Base-by-base conservation (phyloP, 441 rosid genomes). In the Erodium moschatum region DNA sequence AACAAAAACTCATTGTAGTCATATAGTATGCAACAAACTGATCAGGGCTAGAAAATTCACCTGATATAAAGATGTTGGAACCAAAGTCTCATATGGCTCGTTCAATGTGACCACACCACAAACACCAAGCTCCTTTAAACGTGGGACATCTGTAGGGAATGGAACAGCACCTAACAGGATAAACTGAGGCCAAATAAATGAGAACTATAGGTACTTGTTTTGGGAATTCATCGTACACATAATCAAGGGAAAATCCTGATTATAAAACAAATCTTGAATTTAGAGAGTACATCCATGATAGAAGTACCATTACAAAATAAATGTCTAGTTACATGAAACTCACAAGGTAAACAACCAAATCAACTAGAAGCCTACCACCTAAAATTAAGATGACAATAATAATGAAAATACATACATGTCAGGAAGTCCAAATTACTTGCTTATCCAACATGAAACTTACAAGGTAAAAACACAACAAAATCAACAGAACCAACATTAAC, bases 21-120 rank as follows among this genome's bases (percentile, higher is more conserved):
- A 44, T 10, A 44, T 44, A 44, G 7, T 44, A 44, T 44, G 12
- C 13, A 12, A 44, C 50, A 50, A 50, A 50, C 58, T 54, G 9
- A 54, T 15, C 61, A 52, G 20, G 62, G 1, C 24, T 21, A 46
- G 29, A 44, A 66, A 11, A 78, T 86, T 74, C 71, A 91, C 98
- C 40, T 84, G 79, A 84, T 91, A 94, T 11, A 94, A 86, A 73
- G 93, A 78, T 19, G 97, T 82, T 27, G 97, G 87, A 73, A 94
- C 97, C 92, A 94, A 81, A 67, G 98, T 94, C 77, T 94, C 98
- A 74, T 91, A 94, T 0, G 94, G 84, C 74, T 94, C 98, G 72
- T 88, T 94, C 58, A 94, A 79, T 12, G 97, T 94, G 73, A 94
- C 73, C 71, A 94, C 98, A 68, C 96, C 97, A 38, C 79, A 65